Percentiles rank a stretch among this genome's conserved stretches.
Evolutionary conservation across 2,329 filamentous ascomycete genomes (phyloP).

Genomic region (Sclerotiophoma versabilis): DNA sequence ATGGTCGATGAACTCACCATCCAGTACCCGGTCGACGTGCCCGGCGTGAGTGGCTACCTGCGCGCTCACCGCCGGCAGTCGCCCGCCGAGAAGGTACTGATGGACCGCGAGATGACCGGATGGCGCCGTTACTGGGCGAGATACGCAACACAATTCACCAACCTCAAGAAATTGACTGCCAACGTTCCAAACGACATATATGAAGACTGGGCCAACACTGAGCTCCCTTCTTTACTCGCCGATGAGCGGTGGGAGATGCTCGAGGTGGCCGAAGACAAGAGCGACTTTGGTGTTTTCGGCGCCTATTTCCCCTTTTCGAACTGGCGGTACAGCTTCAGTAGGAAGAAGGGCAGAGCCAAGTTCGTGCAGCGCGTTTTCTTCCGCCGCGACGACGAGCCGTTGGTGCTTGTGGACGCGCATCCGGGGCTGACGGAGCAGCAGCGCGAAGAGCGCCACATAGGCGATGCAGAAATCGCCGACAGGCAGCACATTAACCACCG

Average conservation of each 20-base stretch:
- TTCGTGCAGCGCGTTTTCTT: conserved; percentile 48
- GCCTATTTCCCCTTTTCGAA: conserved; percentile 28
- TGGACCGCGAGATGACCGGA: conserved; percentile 43
- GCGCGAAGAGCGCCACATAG: conserved; percentile 35
- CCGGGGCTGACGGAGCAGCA: conserved; percentile 22
- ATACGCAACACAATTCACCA: conserved; percentile 45
- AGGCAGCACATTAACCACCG: conserved; percentile 27
- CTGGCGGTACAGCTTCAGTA: conserved; percentile 26
- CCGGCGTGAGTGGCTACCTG: conserved; percentile 39
- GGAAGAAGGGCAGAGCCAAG: conserved; percentile 29
- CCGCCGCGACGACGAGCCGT: conserved; percentile 30
- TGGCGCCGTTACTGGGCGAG: conserved; percentile 48
- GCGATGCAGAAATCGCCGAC: conserved; percentile 28
- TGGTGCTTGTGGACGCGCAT: conserved; percentile 17
- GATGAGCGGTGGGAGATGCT: conserved; percentile 44
- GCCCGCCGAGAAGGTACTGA: conserved; percentile 34
- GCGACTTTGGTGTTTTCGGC: conserved; percentile 24
- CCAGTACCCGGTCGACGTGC: conserved; percentile 43
- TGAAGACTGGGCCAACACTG: conserved; percentile 40
- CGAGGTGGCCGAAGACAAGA: conserved; percentile 32
- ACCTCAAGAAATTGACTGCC: conserved; percentile 45
- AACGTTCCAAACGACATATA: conserved; percentile 44
- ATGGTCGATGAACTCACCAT: conserved; percentile 49
- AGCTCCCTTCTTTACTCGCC: conserved; percentile 28
- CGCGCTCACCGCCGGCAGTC: conserved; percentile 28